Base-by-base conservation (phyloP, 1,284 basidiomycete genomes). In the Boletus mariae region DNA sequence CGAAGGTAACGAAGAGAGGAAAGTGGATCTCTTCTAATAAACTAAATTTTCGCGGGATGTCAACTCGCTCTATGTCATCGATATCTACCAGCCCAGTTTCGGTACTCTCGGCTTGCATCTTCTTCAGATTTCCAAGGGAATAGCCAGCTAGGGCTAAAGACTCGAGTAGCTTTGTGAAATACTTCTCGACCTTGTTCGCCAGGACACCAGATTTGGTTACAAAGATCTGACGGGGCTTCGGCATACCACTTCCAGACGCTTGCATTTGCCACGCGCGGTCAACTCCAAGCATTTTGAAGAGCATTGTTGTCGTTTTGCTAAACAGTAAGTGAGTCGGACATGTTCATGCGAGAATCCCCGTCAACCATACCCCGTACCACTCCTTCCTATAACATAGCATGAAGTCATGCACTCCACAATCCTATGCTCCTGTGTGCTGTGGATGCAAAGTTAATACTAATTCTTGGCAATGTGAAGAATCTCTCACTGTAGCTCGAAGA, bases 221-320 rank as follows among this genome's bases (percentile, higher is more conserved):
- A 58, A 90, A 90, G 2, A 90, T 68, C 60, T 90, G 87, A 17
- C 84, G 77, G 0, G 82, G 80, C 52, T 74, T 75, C 7, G 66
- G 61, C 29, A 73, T 60, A 5, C 60, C 60, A 3, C 32, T 29
- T 1, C 42, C 34, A 10, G 51, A 45, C 31, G 29, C 4, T 13
- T 65, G 65, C 29, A 71, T 56, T 41, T 77, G 69, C 67, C 76
- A 82, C 1, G 75, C 71, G 10, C 77, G 72, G 59, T 88, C 82
- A 6, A 87, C 78, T 5, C 80, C 78, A 4, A 88, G 70, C 78
- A 88, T 88, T 68, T 86, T 87, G 73, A 83, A 85, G 0, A 87
- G 69, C 78, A 88, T 85, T 0, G 84, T 86, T 0, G 85, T 87
- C 0, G 85, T 90, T 77, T 90, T 88, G 4, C 85, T 87, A 47